A percentile compares a stretch with the other conserved stretches of the same genome.
phyloP scores from a whole-genome alignment of 1,139 yeast genomes.

The Yamadazyma epiphylla region DNA sequence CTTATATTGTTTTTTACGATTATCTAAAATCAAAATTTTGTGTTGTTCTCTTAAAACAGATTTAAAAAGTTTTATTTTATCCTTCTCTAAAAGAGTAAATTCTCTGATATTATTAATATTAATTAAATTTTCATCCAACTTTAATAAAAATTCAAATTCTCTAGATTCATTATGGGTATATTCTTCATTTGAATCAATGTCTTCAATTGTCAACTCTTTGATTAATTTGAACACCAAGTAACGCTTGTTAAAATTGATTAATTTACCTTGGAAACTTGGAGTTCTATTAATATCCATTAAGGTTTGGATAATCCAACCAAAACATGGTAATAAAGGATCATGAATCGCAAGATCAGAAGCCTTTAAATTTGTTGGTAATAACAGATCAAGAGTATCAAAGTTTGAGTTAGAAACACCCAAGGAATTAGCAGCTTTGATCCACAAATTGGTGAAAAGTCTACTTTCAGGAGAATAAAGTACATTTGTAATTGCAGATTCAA shows the following conservation, averaged over 20 bases:
- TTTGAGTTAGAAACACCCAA: slow-evolving; percentile 20
- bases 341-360: slow-evolving; percentile 25
- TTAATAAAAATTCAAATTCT: slow-evolving; percentile 45
- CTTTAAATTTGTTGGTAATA: slow-evolving; percentile 32
- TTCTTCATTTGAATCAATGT: slow-evolving; percentile 17
- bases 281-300: slow-evolving; percentile 34
- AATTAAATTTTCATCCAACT: slow-evolving; percentile 35
- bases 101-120: slow-evolving; percentile 25
- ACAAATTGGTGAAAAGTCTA: slow-evolving; percentile 59
- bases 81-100: slow-evolving; percentile 24
- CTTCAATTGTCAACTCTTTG: slow-evolving; percentile 41
- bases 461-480: slow-evolving; percentile 82
- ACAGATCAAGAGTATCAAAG: slow-evolving; percentile 29
- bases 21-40: slow-evolving; percentile 28
- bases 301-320: slow-evolving; percentile 61
- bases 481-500: slow-evolving; percentile 76
- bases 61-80: slow-evolving; percentile 26
- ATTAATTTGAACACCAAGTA: slow-evolving; percentile 40
- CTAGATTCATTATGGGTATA: slow-evolving; percentile 32
- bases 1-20: slow-evolving; percentile 28
- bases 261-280: slow-evolving; percentile 23
- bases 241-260: slow-evolving; percentile 42
- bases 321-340: slow-evolving; percentile 64
- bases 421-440: slow-evolving; percentile 54
- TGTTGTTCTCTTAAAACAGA: slow-evolving; percentile 33